Conservation (phyloP, 2,329 filamentous ascomycete genomes). For the Emmonsiellopsis sp. region DNA sequence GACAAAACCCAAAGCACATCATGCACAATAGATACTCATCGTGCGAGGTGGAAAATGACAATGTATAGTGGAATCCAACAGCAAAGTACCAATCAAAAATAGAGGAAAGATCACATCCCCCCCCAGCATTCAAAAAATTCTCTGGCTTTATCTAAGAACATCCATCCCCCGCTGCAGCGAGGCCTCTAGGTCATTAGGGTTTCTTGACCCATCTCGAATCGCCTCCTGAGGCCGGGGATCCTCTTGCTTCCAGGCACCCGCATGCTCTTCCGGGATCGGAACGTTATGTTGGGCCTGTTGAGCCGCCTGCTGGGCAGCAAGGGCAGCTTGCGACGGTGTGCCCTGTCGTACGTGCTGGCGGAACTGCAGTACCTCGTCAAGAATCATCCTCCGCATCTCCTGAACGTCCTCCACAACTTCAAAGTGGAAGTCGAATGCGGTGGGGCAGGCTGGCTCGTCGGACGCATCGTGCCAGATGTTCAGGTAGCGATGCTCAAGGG, state of each 20-base stretch:
- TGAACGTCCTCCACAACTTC: constrained; percentile 92
- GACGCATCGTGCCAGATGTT: constrained; percentile 97
- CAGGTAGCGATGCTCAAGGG: constrained; percentile 91
- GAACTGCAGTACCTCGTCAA: constrained; percentile 88
- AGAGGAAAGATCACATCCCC: too few relatives aligned
- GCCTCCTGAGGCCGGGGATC: constrained; percentile 54
- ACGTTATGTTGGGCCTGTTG: constrained; percentile 39
- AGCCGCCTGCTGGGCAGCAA: constrained; percentile 30
- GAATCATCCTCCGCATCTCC: constrained; percentile 94
- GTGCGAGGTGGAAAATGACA: too few relatives aligned
- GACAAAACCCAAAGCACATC: too few relatives aligned
- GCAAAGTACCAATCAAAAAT: too few relatives aligned
- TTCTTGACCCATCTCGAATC: constrained; percentile 29
- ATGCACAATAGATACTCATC: too few relatives aligned
- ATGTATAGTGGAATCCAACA: too few relatives aligned
- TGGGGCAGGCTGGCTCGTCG: constrained; percentile 88
- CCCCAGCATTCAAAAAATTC: too few relatives aligned
- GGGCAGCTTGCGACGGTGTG: constrained; percentile 32
- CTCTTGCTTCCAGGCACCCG: constrained; percentile 46
- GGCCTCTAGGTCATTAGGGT: constrained; percentile 38
- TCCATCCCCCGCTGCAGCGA: constrained; percentile 51
- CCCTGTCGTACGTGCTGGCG: constrained; percentile 50
- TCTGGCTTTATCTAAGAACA: constrained; percentile 20
- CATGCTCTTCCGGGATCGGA: constrained; percentile 53
- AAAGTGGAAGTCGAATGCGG: constrained; percentile 96